Percentiles rank a stretch among this genome's conserved stretches.
Conservation (phyloP, 2,329 filamentous ascomycete species). For the Colletotrichum siamense region DNA sequence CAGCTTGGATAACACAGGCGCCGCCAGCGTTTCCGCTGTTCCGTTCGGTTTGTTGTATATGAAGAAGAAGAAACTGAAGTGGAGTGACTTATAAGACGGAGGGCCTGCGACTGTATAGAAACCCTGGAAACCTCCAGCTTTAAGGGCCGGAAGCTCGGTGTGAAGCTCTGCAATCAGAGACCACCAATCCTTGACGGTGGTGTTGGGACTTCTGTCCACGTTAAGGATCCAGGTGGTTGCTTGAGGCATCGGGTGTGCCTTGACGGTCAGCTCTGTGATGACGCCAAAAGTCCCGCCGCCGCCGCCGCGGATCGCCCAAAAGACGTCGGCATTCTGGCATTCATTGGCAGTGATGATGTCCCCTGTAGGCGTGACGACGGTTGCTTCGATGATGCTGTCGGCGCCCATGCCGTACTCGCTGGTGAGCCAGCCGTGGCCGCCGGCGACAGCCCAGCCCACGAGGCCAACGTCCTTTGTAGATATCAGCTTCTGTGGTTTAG, state of each 20-base stretch:
- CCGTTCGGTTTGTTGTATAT: background rate
- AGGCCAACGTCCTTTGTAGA: constrained; percentile 57
- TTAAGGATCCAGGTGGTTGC: background rate
- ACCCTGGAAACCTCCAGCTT: background rate
- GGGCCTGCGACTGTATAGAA: background rate
- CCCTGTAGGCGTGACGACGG: constrained; percentile 49
- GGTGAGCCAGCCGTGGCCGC: constrained; percentile 47
- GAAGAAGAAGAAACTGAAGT: background rate
- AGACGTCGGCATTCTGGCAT: constrained; percentile 51
- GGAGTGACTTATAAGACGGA: background rate
- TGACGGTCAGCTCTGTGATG: constrained; percentile 52
- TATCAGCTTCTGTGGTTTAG: background rate
- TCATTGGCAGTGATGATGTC: constrained; percentile 44
- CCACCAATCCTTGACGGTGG: background rate
- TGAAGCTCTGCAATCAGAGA: background rate
- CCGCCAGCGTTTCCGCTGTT: background rate
- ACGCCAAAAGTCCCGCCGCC: constrained; percentile 58
- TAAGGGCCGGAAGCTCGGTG: background rate
- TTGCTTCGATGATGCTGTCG: constrained; percentile 50
- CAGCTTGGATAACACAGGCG: background rate
- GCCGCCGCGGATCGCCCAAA: constrained; percentile 57
- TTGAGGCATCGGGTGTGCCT: constrained; percentile 41
- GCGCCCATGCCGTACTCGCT: constrained; percentile 51
- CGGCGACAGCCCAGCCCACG: constrained; percentile 58
- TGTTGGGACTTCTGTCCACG: background rate